Evolutionary conservation across 768 basidiomycete species (phyloP), one percentile per base, ranked within the genome.

Genomic region (Hemileccinum rubropunctum): DNA sequence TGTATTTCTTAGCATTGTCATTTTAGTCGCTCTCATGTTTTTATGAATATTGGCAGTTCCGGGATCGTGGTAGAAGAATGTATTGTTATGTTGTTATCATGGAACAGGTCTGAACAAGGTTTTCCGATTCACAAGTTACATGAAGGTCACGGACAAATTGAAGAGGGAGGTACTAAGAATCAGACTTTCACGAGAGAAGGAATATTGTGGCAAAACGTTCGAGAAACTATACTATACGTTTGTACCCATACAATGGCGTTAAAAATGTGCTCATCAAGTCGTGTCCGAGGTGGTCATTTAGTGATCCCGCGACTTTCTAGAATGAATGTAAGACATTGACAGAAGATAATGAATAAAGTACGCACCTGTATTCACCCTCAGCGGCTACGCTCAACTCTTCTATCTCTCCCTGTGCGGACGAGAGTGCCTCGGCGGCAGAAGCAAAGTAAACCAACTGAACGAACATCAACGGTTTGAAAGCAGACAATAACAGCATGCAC

Each of bases 361-460:
- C 11, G 56, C 54, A 91, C 86, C 95, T 88, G 76, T 95, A 98
- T 66, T 95, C 91, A 50, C 91, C 91, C 70, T 98, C 95, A 0
- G 95, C 93, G 40, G 91, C 91, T 30, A 94, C 87, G 51, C 84
- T 86, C 57, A 95, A 78, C 58, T 98, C 94, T 57, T 97, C 95
- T 42, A 98, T 88, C 67, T 97, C 92, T 42, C 89, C 90, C 66
- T 95, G 91, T 40, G 90, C 80, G 39, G 78, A 73, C n/a, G 81
- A 82, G 36, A 95, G 78, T 0, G 89, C 78, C 64, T 95, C 92
- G 1, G 91, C 90, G 3, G 88, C 87, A 38, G 80, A 62, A 18
- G 85, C 77, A 67, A 87, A 84, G 76, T 77, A 93, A 48, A 84
- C 61, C 18, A 92, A 76, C 78, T 93, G 53, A 21, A 45, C 15